Evolutionary conservation across 108 stramenopile species (phyloP).

Genomic region (Mediolabrus comicus): DNA sequence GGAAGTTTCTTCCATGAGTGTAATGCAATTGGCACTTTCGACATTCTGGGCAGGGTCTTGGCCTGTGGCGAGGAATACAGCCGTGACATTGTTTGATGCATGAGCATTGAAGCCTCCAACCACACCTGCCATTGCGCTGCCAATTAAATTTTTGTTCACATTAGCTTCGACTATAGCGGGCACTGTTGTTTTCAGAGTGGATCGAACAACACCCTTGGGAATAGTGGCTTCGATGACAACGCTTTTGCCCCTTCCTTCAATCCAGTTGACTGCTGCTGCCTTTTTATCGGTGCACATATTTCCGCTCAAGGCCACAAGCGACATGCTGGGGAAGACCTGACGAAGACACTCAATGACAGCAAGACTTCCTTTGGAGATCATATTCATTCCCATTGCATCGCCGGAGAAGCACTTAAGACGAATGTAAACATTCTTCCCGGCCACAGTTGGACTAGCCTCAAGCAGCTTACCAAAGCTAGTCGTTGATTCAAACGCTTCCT

Average conservation of each 20-base stretch:
- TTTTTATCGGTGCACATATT: conserved; percentile 99
- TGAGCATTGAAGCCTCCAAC: conserved; percentile 99
- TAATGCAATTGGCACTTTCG: conserved; percentile 94
- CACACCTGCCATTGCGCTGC: conserved; percentile 95
- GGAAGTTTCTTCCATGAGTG: conserved; percentile 89
- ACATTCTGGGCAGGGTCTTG: conserved; percentile 99
- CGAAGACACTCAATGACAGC: conserved; percentile 85
- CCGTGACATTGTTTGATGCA: conserved; percentile 97
- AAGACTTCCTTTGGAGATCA: conserved; percentile 96
- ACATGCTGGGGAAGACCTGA: conserved; percentile 66
- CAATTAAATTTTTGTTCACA: conserved; percentile 95
- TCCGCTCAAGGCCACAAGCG: conserved; percentile 90
- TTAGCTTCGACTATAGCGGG: conserved; percentile 91
- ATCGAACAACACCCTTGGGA: conserved; percentile 79
- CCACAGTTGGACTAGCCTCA: conserved; percentile 80
- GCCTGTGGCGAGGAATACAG: conserved; percentile 96
- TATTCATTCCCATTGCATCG: conserved; percentile 99
- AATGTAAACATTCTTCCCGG: conserved; percentile 94
- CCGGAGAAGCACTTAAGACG: conserved; percentile 93
- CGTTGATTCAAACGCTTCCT: conserved; percentile 95
- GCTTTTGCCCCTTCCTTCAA: conserved; percentile 95
- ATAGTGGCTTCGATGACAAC: conserved; percentile 95
- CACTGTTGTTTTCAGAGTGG: conserved; percentile 94
- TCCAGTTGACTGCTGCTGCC: conserved; percentile 98
- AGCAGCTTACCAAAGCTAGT: conserved; percentile 93